Conservation (phyloP, 169 alveolate species). For the Cardiosporidium cionae region DNA sequence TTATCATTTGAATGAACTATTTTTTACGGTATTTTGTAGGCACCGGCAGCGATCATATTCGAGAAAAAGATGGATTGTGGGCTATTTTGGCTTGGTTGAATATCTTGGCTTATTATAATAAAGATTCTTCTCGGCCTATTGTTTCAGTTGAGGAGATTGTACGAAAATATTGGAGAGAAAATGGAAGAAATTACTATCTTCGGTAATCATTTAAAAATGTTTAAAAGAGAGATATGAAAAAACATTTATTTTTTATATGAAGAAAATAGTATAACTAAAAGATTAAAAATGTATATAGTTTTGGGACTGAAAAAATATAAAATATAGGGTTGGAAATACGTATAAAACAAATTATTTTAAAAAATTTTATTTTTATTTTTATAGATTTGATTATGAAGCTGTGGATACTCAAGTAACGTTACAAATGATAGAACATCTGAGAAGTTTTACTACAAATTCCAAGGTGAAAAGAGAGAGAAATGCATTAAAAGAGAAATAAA, state of each 20-base stretch:
- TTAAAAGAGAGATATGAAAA: constrained; percentile 72
- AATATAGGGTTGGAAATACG: neutral
- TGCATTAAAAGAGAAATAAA: neutral
- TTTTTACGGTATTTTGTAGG: too few relatives aligned
- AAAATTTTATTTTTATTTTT: neutral
- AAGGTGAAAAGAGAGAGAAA: too few relatives aligned
- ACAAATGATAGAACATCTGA: too few relatives aligned
- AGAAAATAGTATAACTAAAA: neutral
- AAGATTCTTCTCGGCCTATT: constrained; percentile 2
- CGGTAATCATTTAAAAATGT: too few relatives aligned
- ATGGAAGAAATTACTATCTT: constrained; percentile 85
- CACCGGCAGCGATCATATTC: constrained; percentile 82
- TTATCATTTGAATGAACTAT: too few relatives aligned
- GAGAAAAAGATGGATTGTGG: constrained; percentile 95
- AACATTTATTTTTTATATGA: constrained; percentile 45
- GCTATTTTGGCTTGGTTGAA: constrained; percentile 89
- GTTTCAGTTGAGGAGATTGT: constrained; percentile 77
- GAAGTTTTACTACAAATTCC: too few relatives aligned
- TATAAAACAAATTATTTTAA: neutral
- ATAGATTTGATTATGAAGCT: neutral
- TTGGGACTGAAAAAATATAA: neutral
- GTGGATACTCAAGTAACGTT: too few relatives aligned
- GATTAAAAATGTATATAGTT: neutral
- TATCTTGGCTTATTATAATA: constrained; percentile 76
- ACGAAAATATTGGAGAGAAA: constrained; percentile 76